Evolutionary conservation across 208 protist species (phyloP).

Genomic region (Leishmania tropica): DNA sequence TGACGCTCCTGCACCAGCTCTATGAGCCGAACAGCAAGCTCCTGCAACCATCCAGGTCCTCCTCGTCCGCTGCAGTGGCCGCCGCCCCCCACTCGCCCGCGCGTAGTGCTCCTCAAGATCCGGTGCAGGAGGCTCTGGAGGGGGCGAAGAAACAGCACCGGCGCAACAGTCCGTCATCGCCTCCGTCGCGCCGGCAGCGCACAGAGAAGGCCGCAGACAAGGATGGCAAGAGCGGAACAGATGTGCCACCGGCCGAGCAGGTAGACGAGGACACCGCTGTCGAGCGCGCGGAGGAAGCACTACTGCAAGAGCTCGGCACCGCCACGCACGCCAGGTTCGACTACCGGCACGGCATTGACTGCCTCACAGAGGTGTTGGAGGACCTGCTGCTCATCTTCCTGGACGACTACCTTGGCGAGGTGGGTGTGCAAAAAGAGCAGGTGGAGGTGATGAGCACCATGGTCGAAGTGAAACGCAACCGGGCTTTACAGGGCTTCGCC

Average conservation of each 20-base stretch:
- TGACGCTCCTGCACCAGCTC: constrained; percentile 87
- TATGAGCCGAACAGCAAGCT: constrained; percentile 82
- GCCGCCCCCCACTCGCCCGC: not conserved
- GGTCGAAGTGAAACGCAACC: constrained; percentile 89
- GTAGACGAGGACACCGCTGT: constrained; percentile 37
- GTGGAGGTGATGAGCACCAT: constrained; percentile 92
- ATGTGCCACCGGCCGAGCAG: not conserved
- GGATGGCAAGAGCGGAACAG: not conserved
- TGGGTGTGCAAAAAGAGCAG: constrained; percentile 89
- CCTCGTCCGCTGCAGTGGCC: not conserved
- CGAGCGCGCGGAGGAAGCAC: constrained; percentile 55
- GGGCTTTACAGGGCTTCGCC: constrained; percentile 84
- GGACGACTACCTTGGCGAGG: constrained; percentile 92
- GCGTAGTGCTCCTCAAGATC: constrained; percentile 20
- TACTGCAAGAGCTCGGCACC: constrained; percentile 34
- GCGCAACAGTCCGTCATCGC: constrained; percentile 15
- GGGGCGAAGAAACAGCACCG: constrained; percentile 22
- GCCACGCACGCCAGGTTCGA: constrained; percentile 46
- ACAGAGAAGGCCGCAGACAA: constrained; percentile 15
- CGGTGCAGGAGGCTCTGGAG: constrained; percentile 38
- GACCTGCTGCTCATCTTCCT: constrained; percentile 85
- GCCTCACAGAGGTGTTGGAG: constrained; percentile 68
- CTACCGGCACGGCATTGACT: constrained; percentile 68
- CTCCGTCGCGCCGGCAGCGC: constrained; percentile 9
- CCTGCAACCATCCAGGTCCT: constrained; percentile 10